Evolutionary conservation across 2,329 filamentous ascomycete genomes (phyloP).

Genomic region (Scytalidium sp.): DNA sequence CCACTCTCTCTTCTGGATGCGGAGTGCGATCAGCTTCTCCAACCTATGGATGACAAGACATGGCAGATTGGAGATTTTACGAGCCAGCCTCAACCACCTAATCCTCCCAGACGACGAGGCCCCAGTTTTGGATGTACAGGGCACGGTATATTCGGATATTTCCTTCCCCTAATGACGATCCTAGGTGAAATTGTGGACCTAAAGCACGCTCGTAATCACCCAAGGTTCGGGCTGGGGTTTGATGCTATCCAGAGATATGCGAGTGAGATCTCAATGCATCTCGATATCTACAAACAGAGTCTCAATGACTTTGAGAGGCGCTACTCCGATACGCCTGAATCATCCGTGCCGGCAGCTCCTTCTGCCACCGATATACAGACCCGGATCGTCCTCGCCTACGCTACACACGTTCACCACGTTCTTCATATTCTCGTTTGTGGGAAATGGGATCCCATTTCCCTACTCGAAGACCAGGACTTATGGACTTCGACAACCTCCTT

Average conservation of each 20-base stretch:
- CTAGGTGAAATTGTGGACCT: not conserved
- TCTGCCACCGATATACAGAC: slow-evolving; percentile 28
- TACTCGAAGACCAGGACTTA: slow-evolving; percentile 46
- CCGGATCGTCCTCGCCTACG: slow-evolving; percentile 43
- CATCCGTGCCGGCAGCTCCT: too few species aligned
- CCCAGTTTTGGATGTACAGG: not conserved
- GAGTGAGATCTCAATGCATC: not conserved
- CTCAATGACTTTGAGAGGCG: not conserved
- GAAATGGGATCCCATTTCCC: slow-evolving; percentile 47
- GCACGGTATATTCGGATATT: not conserved
- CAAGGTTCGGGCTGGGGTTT: not conserved
- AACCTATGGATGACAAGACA: slow-evolving; percentile 5
- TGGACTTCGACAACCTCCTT: slow-evolving; percentile 46
- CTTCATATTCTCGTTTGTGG: slow-evolving; percentile 45
- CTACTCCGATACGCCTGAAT: not conserved
- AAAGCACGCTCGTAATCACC: not conserved
- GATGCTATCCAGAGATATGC: not conserved
- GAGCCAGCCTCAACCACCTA: not conserved
- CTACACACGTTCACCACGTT: slow-evolving; percentile 44
- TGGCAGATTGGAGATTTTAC: slow-evolving; percentile 4
- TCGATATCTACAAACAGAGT: slow-evolving; percentile 1
- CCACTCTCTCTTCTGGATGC: slow-evolving; percentile 42
- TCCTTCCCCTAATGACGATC: not conserved
- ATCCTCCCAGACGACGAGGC: not conserved
- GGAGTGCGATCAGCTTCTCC: slow-evolving; percentile 38